phyloP scores from a whole-genome alignment of 176 grass and related monocot species.

The Poa annua region DNA sequence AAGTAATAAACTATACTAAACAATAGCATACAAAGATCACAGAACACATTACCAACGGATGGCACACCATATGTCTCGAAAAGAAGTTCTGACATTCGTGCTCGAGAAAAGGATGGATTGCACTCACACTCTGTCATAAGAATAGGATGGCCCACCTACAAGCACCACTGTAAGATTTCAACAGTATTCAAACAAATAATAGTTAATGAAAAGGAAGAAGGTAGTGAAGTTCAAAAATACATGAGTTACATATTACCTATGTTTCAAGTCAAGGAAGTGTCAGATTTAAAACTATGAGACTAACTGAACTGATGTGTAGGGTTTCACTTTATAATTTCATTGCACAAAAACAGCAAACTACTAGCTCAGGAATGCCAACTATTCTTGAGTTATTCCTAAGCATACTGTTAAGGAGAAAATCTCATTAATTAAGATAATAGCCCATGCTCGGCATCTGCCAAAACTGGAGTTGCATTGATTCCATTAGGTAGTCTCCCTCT shows the following conservation, averaged over 20 bases:
- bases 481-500: background rate
- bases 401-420: background rate
- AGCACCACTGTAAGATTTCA: slow-evolving; percentile 49
- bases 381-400: background rate
- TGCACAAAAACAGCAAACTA: slow-evolving; percentile 19
- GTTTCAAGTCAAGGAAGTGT: slow-evolving; percentile 6
- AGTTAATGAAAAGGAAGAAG: slow-evolving; percentile 16
- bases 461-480: background rate
- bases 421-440: slow-evolving; percentile 1
- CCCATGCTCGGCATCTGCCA: background rate
- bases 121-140: slow-evolving; percentile 97
- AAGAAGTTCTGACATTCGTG: slow-evolving; percentile 97
- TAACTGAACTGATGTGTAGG: slow-evolving; percentile 13
- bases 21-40: slow-evolving; percentile 42
- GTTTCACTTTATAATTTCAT: background rate
- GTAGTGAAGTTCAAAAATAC: slow-evolving; percentile 24
- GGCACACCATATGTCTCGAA: slow-evolving; percentile 93
- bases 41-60: slow-evolving; percentile 72
- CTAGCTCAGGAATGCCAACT: slow-evolving; percentile 8
- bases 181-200: slow-evolving; percentile 19
- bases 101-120: slow-evolving; percentile 87
- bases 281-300: background rate
- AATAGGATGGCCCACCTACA: slow-evolving; percentile 92
- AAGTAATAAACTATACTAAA: slow-evolving; percentile 26
- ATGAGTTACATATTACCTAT: too few species aligned